A percentile compares a stretch with the other conserved stretches of the same genome.
Evolutionary conservation across 2,329 filamentous ascomycete genomes (phyloP).

Genomic region (Hymenoscyphus fructigenus): DNA sequence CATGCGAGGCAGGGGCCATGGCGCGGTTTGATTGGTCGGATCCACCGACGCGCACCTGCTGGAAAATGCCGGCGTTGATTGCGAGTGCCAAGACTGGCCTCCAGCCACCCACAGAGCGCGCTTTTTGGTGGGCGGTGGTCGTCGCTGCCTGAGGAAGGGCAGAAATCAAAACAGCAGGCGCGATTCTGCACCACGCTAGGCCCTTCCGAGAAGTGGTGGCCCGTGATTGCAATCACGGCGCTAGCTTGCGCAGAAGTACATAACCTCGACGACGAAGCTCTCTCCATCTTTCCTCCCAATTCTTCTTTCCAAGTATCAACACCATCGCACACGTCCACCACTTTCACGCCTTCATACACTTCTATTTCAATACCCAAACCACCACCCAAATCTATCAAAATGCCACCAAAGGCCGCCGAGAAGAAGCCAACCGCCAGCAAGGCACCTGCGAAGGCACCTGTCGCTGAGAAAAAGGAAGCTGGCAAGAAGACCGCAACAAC

Average conservation of each 20-base stretch:
- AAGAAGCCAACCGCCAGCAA: conserved; percentile 99
- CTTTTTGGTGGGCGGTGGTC: neutral
- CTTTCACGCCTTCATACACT: conserved; percentile 35
- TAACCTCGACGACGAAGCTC: conserved; percentile 16
- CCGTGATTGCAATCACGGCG: conserved; percentile 20
- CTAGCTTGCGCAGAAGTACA: conserved; percentile 17
- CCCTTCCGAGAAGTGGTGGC: conserved; percentile 10
- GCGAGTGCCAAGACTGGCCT: neutral
- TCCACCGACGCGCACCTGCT: neutral
- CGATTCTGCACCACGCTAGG: conserved; percentile 4
- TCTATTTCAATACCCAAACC: conserved; percentile 30
- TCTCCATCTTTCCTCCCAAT: conserved; percentile 18
- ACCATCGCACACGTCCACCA: conserved; percentile 11
- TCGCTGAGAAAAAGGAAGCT: conserved; percentile 98
- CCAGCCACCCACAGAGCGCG: neutral
- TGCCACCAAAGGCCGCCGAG: conserved; percentile 90
- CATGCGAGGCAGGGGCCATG: neutral
- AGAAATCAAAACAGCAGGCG: conserved; percentile 13
- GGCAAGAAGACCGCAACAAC: conserved; percentile 98
- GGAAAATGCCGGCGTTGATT: neutral
- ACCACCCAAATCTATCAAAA: conserved; percentile 53
- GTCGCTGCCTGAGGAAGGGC: neutral
- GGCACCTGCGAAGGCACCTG: conserved; percentile 80
- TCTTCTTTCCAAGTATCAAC: conserved; percentile 16
- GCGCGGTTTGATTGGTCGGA: conserved; percentile 15